Conservation (phyloP, 164 flowering plant species). For the Warburgia ugandensis region DNA sequence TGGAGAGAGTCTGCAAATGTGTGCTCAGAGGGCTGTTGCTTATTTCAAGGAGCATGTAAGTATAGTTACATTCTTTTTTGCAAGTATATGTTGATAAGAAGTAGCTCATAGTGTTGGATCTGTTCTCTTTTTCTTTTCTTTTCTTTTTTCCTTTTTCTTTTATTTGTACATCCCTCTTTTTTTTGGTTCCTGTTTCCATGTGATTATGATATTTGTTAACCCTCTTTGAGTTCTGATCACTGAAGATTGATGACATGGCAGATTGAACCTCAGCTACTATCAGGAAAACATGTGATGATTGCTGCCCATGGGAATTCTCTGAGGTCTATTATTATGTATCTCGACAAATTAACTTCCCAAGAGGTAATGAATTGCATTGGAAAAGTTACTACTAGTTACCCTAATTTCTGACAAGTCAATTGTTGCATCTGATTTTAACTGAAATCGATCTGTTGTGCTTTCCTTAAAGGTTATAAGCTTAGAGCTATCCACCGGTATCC, state of each 20-base stretch:
- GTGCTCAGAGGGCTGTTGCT: constrained; percentile 98
- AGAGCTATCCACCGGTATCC: constrained; percentile 91
- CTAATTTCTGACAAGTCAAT: too few relatives aligned
- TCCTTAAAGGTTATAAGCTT: constrained; percentile 86
- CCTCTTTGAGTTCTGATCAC: constrained; percentile 14
- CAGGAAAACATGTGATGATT: constrained; percentile 92
- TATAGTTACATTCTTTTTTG: too few relatives aligned
- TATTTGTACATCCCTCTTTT: too few relatives aligned
- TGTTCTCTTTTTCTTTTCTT: too few relatives aligned
- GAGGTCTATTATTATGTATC: constrained; percentile 98
- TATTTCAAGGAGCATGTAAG: constrained; percentile 78
- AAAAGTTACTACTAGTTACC: background rate
- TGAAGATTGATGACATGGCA: constrained; percentile 24
- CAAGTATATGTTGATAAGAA: too few relatives aligned
- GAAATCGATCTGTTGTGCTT: background rate
- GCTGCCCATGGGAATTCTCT: constrained; percentile 98
- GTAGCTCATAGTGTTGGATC: too few relatives aligned
- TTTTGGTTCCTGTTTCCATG: too few relatives aligned
- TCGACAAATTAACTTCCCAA: constrained; percentile 89
- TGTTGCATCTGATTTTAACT: background rate
- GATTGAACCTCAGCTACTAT: constrained; percentile 76
- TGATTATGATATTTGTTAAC: too few relatives aligned
- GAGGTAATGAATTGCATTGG: constrained; percentile 44
- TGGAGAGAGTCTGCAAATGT: constrained; percentile 99
- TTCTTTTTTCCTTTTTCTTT: too few relatives aligned